Evolutionary conservation across 768 basidiomycete genomes (phyloP).

Genomic region (Glaciozyma antarctica): DNA sequence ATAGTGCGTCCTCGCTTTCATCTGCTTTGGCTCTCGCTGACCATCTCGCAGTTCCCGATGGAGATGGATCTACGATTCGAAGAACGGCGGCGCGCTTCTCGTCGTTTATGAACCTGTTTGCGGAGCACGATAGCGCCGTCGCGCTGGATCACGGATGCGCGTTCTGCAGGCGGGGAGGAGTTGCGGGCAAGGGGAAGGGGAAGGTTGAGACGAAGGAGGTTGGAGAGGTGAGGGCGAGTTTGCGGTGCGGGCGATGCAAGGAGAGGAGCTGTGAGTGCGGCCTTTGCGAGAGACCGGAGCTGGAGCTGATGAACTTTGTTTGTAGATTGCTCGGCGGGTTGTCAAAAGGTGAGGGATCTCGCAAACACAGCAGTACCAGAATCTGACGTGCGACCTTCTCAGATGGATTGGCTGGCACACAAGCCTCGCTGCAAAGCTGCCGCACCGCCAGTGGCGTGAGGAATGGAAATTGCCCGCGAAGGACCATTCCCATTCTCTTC

Average conservation of each 20-base stretch:
- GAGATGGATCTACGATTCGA: not conserved
- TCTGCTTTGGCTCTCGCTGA: not conserved
- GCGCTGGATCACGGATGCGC: not conserved
- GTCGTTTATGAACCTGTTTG: not conserved
- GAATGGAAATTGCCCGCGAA: too few species aligned
- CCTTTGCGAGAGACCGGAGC: too few species aligned
- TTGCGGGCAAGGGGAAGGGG: not conserved
- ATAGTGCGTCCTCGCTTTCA: not conserved
- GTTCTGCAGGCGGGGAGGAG: constrained; percentile 3
- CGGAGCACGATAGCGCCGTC: not conserved
- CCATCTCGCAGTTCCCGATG: not conserved
- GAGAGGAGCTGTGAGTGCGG: not conserved
- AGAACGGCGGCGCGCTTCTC: not conserved
- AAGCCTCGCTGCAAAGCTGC: too few species aligned
- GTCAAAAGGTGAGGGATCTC: not conserved
- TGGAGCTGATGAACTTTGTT: not conserved
- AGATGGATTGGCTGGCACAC: too few species aligned
- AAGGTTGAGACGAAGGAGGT: not conserved
- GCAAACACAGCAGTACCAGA: too few species aligned
- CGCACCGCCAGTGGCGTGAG: too few species aligned
- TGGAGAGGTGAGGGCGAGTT: constrained; percentile 2
- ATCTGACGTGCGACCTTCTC: too few species aligned
- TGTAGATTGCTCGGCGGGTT: not conserved
- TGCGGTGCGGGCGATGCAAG: constrained; percentile 3
- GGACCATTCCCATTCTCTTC: too few species aligned